Percentiles rank a stretch among this genome's conserved stretches.
Conservation (phyloP, 768 basidiomycete species). For the Mycena filopes region DNA sequence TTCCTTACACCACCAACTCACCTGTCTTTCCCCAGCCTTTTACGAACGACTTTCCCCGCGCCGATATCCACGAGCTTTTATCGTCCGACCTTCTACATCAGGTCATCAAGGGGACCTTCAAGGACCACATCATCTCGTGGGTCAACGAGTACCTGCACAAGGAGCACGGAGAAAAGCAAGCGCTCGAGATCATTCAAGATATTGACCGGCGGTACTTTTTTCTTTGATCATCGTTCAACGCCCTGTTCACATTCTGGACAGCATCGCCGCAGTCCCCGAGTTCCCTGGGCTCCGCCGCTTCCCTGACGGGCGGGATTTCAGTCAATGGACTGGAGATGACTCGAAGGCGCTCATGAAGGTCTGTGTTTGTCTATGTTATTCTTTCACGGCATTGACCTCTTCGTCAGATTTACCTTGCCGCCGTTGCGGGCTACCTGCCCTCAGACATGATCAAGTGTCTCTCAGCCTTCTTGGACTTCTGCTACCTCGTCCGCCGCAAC, state of each 20-base stretch:
- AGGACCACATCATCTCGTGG: too few relatives aligned
- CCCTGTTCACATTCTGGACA: not conserved
- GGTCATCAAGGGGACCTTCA: too few relatives aligned
- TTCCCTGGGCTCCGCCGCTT: too few relatives aligned
- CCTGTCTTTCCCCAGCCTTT: too few relatives aligned
- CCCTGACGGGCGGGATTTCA: conserved; percentile 38
- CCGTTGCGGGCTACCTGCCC: too few relatives aligned
- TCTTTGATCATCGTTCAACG: too few relatives aligned
- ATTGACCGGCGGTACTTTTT: conserved; percentile 36
- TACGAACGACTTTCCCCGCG: conserved; percentile 33
- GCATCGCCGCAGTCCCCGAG: conserved; percentile 26
- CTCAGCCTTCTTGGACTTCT: too few relatives aligned
- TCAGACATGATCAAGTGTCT: too few relatives aligned
- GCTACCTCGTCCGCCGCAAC: too few relatives aligned
- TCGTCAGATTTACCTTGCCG: conserved; percentile 40
- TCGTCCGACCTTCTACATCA: too few relatives aligned
- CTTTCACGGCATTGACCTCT: not conserved
- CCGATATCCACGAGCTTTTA: conserved; percentile 24
- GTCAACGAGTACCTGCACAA: too few relatives aligned
- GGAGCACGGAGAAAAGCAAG: conserved; percentile 13
- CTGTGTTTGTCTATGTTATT: not conserved
- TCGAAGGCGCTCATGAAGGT: conserved; percentile 49
- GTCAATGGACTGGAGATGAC: conserved; percentile 47
- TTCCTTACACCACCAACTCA: too few relatives aligned
- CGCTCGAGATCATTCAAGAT: conserved; percentile 35